Base-by-base conservation (phyloP, 345 rosid species). In the Lepidium didymum region DNA sequence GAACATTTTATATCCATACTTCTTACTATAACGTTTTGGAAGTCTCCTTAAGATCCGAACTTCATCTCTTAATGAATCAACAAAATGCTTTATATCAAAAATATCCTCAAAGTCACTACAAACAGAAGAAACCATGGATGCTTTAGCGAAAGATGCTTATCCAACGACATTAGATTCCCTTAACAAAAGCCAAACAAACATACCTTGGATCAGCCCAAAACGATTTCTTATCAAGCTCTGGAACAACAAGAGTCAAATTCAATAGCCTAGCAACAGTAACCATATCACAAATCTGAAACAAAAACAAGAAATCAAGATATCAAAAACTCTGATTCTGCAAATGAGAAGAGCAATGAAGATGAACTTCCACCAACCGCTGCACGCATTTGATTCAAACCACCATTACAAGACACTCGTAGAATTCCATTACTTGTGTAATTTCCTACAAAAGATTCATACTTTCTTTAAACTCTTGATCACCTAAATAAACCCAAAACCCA, bases 161-260 rank as follows among this genome's bases (percentile, higher is more conserved):
- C 33, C 23, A 64, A 38, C 31, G 19, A 31, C 42, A 67, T 41
- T 2, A 0, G 5, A 42, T 42, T 42, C 9, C 46, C 8, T 31
- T 6, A 14, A 53, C n/a, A 52, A 52, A 8, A 19, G 3, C 2
- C 5, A 54, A 35, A 57, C 1, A 42, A 19, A 66, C 45, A 69
- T 60, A 89, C 98, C 98, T 93, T 57, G 87, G 82, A 80, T 93
- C 98, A 56, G 97, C 91, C 98, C 98, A 93, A 66, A 93, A 93
- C 21, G 98, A 93, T 51, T 83, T 85, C 72, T 90, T 93, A 84
- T 93, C 98, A 42, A 93, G 96, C 81, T 93, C 92, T 1, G 98
- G 98, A 65, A 93, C 89, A 74, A 93, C 84, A 80, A 93, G 75
- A 55, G 98, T 90, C 68, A 93, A 87, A 79, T 93, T 93, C 82